Base-by-base conservation (phyloP, 148 eudicot genomes). In the Pharnaceum exiguum region DNA sequence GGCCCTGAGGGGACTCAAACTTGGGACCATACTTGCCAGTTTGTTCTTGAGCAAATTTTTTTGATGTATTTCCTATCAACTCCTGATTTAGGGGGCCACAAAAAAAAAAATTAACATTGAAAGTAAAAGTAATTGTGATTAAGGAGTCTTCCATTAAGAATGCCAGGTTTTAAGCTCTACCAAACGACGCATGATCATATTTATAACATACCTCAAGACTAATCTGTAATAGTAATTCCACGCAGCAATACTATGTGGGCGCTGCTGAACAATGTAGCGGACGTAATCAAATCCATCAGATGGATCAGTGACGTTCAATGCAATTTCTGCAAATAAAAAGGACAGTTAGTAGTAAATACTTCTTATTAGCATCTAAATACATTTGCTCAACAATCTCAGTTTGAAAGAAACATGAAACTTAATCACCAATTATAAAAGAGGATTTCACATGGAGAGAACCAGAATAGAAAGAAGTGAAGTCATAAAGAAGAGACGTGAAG, bases 221-320 rank as follows among this genome's bases (percentile, higher is more conserved):
- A 81, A 73, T 75, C 79, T 81, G 63, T 91, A 91, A 70, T 80
- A 91, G 84, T 87, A 78, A 73, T 82, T 91, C 97, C 97, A 91
- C 36, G 97, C 96, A 69, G 97, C 77, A 69, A 73, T 70, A 74
- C 94, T 82, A 54, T 79, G 51, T 59, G 97, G 93, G 75, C 73
- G 77, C 63, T 79, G 87, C 72, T 65, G 76, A 68, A 91, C 87
- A 30, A 85, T 58, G 73, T 77, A 56, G 32, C 86, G 80, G 43
- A 81, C 87, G 43, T 63, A 87, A 21, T 82, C 90, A 79, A 79
- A 78, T 12, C 93, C 89, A 64, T 79, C 83, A 7, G 80, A 63
- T 47, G 97, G 96, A 71, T 85, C 96, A 56, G 78, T 68, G 47
- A 79, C 78, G 50, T 80, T 82, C 53, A 71, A 68, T 39, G 89